These are phyloP conservation scores for Colletotrichum tanaceti DNA, from an alignment of 2,329 filamentous ascomycete genomes.

Conservation along the genomic window DNA sequence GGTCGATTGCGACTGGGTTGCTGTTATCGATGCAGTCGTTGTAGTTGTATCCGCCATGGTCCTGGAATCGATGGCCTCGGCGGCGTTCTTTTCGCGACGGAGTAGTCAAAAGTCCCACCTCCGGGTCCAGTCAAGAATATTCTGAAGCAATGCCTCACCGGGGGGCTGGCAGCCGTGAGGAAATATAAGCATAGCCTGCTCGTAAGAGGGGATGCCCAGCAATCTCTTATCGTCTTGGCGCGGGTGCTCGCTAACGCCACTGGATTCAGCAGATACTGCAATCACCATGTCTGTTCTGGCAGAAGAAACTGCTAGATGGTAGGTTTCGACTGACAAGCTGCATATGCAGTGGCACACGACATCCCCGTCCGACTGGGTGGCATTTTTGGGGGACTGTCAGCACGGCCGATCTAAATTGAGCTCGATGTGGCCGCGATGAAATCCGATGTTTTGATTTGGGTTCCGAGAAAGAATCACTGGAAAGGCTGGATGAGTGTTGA, in stretches of 20 bases:
- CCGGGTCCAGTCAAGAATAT: too few species aligned
- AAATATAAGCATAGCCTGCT: not conserved
- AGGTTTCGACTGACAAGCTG: not conserved
- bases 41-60: not conserved
- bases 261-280: not conserved
- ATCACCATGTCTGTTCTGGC: not conserved
- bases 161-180: not conserved
- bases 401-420: not conserved
- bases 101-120: not conserved
- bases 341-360: not conserved
- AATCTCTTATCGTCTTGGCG: not conserved
- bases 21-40: not conserved
- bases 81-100: not conserved
- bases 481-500: not conserved
- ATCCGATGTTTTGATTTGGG: not conserved
- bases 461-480: too few species aligned
- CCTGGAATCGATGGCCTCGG: not conserved
- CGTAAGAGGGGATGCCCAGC: not conserved
- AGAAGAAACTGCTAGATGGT: too few species aligned
- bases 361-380: not conserved
- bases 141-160: not conserved
- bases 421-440: not conserved
- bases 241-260: not conserved
- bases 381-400: too few species aligned
- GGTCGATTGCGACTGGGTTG: not conserved